These are phyloP conservation scores for Adansonia madagascariensis DNA, from an alignment of 441 rosid species.

Conservation along the genomic window DNA sequence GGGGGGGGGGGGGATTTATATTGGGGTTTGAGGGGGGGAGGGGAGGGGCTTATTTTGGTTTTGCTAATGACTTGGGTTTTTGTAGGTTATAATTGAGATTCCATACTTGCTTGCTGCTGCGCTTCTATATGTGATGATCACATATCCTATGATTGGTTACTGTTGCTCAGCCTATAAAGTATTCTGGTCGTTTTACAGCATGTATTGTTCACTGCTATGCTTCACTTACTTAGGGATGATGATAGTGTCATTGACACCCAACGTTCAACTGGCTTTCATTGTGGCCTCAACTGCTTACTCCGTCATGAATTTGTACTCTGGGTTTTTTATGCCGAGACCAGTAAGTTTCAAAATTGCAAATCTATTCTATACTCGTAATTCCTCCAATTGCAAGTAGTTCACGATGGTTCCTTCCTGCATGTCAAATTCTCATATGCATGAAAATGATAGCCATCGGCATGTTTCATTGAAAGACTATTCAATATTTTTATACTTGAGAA, in stretches of 20 bases:
- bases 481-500: too few species aligned
- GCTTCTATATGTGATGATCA: constrained; percentile 38
- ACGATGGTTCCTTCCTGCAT: too few species aligned
- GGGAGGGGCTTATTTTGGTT: not conserved
- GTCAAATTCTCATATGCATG: too few species aligned
- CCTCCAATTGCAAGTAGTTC: too few species aligned
- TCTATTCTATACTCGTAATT: too few species aligned
- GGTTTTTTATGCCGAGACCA: constrained; percentile 49
- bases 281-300: constrained; percentile 39
- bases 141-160: constrained; percentile 53
- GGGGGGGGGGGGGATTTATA: too few species aligned
- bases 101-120: constrained; percentile 44
- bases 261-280: constrained; percentile 44
- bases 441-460: not conserved
- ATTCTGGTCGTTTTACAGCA: constrained; percentile 49
- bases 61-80: not conserved
- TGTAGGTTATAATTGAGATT: constrained; percentile 51
- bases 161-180: constrained; percentile 42
- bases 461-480: not conserved
- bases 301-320: constrained; percentile 44
- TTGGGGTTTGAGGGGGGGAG: too few species aligned
- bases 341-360: constrained; percentile 33
- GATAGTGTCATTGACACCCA: constrained; percentile 47
- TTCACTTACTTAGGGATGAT: constrained; percentile 55
- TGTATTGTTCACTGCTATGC: constrained; percentile 44